Conservation (phyloP, 108 stramenopile species). For the Nitzschia inconspicua region DNA sequence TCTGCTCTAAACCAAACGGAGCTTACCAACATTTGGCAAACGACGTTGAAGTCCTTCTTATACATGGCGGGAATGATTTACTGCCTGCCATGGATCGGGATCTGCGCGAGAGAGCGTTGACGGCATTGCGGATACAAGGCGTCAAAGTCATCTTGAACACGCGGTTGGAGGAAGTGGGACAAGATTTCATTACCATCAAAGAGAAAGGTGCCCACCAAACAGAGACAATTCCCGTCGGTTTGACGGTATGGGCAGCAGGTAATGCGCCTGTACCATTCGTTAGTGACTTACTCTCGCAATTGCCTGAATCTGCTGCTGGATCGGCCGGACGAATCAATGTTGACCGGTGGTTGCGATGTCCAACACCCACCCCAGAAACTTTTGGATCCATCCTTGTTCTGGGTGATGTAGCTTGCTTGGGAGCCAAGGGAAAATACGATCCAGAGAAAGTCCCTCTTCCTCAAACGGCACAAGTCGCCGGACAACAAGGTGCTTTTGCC, state of each 20-base stretch:
- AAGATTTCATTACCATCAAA: conserved; percentile 21
- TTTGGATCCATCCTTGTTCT: conserved; percentile 57
- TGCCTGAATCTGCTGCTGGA: conserved; percentile 37
- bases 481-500: conserved; percentile 74
- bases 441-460: conserved; percentile 40
- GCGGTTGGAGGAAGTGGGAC: conserved; percentile 42
- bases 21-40: conserved; percentile 47
- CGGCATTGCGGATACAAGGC: conserved; percentile 37
- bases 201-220: no score
- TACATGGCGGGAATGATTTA: conserved; percentile 50
- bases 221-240: conserved; percentile 35
- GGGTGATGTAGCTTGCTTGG: conserved; percentile 58
- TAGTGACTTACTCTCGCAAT: conserved; percentile 34
- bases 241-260: conserved; percentile 68
- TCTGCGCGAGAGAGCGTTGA: conserved; percentile 39
- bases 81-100: conserved; percentile 59
- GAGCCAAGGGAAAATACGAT: no score
- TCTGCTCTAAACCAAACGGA: conserved; percentile 33
- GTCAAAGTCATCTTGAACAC: conserved; percentile 61
- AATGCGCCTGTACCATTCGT: conserved; percentile 57
- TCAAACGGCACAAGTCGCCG: conserved; percentile 79
- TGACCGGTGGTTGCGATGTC: conserved; percentile 61
- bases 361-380: no score
- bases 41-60: conserved; percentile 43
- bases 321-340: conserved; percentile 54